Evolutionary conservation across 345 rosid species (phyloP), one percentile per base, ranked within the genome.

Genomic region (Lenwebbia sp.): DNA sequence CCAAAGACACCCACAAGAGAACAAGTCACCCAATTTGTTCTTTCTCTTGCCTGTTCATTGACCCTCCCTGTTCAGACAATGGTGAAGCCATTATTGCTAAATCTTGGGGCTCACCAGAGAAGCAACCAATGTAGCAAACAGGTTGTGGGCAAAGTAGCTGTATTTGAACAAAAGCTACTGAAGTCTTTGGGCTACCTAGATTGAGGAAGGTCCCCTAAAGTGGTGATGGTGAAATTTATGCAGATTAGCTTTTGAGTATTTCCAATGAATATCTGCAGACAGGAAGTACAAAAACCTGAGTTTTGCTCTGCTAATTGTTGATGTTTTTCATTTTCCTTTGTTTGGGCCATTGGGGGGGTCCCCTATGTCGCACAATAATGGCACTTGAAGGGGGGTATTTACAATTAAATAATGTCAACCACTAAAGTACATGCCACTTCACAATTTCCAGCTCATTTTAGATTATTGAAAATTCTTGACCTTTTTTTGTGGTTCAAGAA

Each of bases 51-150:
- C 58, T 15, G 37, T 14, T 83, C 85, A 86, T 62, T 83, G 88
- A 86, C 85, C 60, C 19, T 44, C 53, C 58, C 70, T 14, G 26
- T 54, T 84, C 86, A 49, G 86, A 84, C 84, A 84, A 83, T 44
- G 83, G 51, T 44, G 88, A 21, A 84, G 74, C 30, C 86, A 87
- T 75, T 54, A 87, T 76, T 84, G 84, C 78, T 30, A 4, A 87
- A 70, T 55, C 40, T 86, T 47, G 85, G 82, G 44, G 56, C 57
- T 30, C 82, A 82, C 82, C 84, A 30, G 54, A 19, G 81, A 70
- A 33, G 47, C 44, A 70, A 70, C 47, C 83, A 75, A 82, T 3
- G 76, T 7, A 33, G 55, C 58, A 56, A 75, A 25, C 50, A 28
- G 47, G 19, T 2, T 25, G 47, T 9, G 81, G 47, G 81, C 81